A percentile compares a stretch with the other conserved stretches of the same genome.
Conservation (phyloP, 1,139 yeast species). For the Eremothecium gossypii region DNA sequence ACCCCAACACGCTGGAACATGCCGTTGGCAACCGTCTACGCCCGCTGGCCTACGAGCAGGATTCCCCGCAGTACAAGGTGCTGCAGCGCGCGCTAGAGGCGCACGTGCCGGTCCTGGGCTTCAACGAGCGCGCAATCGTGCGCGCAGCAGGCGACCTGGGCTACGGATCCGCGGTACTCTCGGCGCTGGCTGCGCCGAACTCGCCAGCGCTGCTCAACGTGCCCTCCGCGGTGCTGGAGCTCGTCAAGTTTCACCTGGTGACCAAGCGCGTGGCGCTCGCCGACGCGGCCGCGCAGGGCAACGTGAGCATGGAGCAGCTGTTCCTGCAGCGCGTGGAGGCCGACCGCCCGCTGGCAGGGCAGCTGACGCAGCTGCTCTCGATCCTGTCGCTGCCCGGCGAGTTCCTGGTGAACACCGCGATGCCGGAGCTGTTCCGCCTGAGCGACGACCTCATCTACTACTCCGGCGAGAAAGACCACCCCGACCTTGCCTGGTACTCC, state of each 20-base stretch:
- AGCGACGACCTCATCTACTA: conserved; percentile 77
- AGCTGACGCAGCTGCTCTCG: conserved; percentile 31
- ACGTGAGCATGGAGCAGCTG: conserved; percentile 36
- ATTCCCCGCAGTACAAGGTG: conserved; percentile 34
- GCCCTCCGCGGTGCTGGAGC: conserved; percentile 47
- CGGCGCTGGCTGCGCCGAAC: conserved; percentile 39
- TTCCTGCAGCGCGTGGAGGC: conserved; percentile 52
- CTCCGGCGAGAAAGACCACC: conserved; percentile 65
- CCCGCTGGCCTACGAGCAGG: conserved; percentile 25
- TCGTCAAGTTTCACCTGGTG: conserved; percentile 57
- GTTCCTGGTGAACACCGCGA: conserved; percentile 24
- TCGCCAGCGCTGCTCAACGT: conserved; percentile 26
- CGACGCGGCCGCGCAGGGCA: conserved; percentile 22
- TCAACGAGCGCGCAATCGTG: conserved; percentile 50
- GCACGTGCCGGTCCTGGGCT: conserved; percentile 63
- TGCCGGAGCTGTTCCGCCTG: conserved; percentile 62
- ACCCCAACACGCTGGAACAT: conserved; percentile 21
- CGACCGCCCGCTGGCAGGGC: conserved; percentile 47
- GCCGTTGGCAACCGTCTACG: conserved; percentile 14
- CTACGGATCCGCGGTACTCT: conserved; percentile 57
- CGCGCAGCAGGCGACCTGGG: conserved; percentile 53
- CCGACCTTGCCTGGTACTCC: conserved; percentile 90
- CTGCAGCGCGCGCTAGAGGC: conserved; percentile 39
- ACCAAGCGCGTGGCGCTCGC: conserved; percentile 40
- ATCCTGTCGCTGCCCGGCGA: conserved; percentile 30